These are phyloP conservation scores for Solanum paucissectum DNA, from an alignment of 257 asterid species.

Conservation along the genomic window DNA sequence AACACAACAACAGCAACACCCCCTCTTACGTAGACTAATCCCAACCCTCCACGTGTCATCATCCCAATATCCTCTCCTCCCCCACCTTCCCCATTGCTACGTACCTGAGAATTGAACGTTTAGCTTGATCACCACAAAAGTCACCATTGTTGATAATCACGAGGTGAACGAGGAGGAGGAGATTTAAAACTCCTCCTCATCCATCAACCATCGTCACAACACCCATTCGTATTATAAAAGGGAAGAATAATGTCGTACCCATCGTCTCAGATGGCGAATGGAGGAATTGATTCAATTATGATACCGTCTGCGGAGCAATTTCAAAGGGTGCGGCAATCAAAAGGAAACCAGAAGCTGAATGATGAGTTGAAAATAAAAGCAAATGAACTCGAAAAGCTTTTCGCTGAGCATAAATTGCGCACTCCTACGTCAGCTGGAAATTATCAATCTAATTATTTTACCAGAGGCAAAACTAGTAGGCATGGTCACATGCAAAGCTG, in stretches of 20 bases:
- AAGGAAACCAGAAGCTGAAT: slow-evolving; percentile 78
- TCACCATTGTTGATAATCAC: background rate
- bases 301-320: slow-evolving; percentile 43
- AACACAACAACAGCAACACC: background rate
- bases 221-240: background rate
- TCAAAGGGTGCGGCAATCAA: slow-evolving; percentile 56
- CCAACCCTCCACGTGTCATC: background rate
- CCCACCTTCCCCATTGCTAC: background rate
- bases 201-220: background rate
- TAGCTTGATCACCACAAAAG: slow-evolving; percentile 3
- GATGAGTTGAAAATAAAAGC: slow-evolving; percentile 86
- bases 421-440: slow-evolving; percentile 58
- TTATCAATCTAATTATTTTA: slow-evolving; percentile 46
- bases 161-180: background rate
- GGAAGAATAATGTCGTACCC: background rate
- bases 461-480: slow-evolving; percentile 25
- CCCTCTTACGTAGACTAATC: background rate
- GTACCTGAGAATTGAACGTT: slow-evolving; percentile 12
- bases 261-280: slow-evolving; percentile 7
- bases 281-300: slow-evolving; percentile 29
- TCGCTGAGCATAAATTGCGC: slow-evolving; percentile 64
- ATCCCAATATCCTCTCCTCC: background rate
- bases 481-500: slow-evolving; percentile 30
- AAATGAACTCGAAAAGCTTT: slow-evolving; percentile 83
- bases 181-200: background rate